Conservation (phyloP, 148 eudicot species). For the Suaeda aralocaspica region DNA sequence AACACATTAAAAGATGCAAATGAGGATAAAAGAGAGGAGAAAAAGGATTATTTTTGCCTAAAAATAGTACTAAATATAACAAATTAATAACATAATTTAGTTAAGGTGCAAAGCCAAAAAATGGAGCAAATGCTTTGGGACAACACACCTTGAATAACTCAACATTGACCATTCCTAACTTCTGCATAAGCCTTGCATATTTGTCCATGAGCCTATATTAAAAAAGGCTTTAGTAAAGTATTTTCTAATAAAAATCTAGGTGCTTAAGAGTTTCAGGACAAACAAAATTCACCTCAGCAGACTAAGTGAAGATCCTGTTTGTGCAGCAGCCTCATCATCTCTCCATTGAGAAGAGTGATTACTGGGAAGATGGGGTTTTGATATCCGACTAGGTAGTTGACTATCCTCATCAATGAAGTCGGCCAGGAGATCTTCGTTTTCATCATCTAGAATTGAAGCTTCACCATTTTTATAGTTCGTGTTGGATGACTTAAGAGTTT, state of each 20-base stretch:
- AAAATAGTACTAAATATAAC: background rate
- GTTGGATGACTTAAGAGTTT: slow-evolving; percentile 27
- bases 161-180: slow-evolving; percentile 72
- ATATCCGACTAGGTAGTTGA: slow-evolving; percentile 86
- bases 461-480: slow-evolving; percentile 42
- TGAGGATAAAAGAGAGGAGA: background rate
- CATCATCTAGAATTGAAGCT: slow-evolving; percentile 59
- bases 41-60: slow-evolving; percentile 6
- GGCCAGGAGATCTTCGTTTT: slow-evolving; percentile 96
- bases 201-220: slow-evolving; percentile 88
- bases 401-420: slow-evolving; percentile 99
- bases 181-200: slow-evolving; percentile 96
- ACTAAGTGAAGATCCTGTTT: slow-evolving; percentile 93
- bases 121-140: background rate
- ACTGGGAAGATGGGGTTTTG: slow-evolving; percentile 42
- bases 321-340: slow-evolving; percentile 60
- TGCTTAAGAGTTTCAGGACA: background rate
- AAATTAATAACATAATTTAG: no score
- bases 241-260: slow-evolving; percentile 8
- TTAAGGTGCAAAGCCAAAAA: slow-evolving; percentile 13
- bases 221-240: slow-evolving; percentile 27
- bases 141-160: slow-evolving; percentile 73
- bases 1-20: slow-evolving; percentile 8
- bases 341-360: slow-evolving; percentile 48
- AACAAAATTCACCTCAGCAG: slow-evolving; percentile 62